Evolutionary conservation across 202 grass and related monocot species (phyloP).

Genomic region (Sporobolus alterniflorus): DNA sequence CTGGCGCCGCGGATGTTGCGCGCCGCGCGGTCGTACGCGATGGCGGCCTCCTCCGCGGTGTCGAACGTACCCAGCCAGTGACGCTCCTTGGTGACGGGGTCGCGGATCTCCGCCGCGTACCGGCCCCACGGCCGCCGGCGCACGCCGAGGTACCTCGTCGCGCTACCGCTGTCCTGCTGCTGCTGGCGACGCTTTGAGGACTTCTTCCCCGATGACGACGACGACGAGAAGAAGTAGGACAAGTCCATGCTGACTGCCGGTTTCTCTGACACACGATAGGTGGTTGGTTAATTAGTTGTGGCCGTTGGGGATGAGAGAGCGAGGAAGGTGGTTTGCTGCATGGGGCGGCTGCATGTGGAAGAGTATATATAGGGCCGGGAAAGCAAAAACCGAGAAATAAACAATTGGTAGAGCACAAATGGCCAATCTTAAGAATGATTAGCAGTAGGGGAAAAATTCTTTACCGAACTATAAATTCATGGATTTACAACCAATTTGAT

Average conservation of each 20-base stretch:
- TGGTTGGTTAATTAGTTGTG: slow-evolving; percentile 20
- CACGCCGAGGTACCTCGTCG: slow-evolving; percentile 70
- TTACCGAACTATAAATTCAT: too few species aligned
- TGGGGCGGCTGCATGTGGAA: slow-evolving; percentile 52
- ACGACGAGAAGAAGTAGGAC: slow-evolving; percentile 47
- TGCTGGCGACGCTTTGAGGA: slow-evolving; percentile 58
- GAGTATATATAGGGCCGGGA: slow-evolving; percentile 50
- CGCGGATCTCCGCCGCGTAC: slow-evolving; percentile 91
- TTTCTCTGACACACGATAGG: not conserved
- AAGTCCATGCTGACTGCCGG: slow-evolving; percentile 49
- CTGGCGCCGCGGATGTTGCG: slow-evolving; percentile 66
- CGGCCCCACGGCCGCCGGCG: slow-evolving; percentile 74
- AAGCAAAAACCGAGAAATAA: slow-evolving; percentile 2
- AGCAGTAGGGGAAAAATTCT: too few species aligned
- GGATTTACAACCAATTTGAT: too few species aligned
- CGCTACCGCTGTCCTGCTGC: slow-evolving; percentile 40
- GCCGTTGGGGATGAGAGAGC: slow-evolving; percentile 17
- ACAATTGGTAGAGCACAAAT: slow-evolving; percentile 26
- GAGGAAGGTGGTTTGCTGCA: slow-evolving; percentile 21
- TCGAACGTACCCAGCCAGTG: slow-evolving; percentile 93
- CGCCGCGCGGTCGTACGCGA: slow-evolving; percentile 87
- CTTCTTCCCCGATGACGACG: slow-evolving; percentile 53
- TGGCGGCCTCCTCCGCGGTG: slow-evolving; percentile 84
- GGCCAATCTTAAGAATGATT: slow-evolving; percentile 44
- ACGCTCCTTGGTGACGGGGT: slow-evolving; percentile 82